Evolutionary conservation across 1,139 yeast genomes (phyloP).

Genomic region (Protomyces lactucae-debilis): DNA sequence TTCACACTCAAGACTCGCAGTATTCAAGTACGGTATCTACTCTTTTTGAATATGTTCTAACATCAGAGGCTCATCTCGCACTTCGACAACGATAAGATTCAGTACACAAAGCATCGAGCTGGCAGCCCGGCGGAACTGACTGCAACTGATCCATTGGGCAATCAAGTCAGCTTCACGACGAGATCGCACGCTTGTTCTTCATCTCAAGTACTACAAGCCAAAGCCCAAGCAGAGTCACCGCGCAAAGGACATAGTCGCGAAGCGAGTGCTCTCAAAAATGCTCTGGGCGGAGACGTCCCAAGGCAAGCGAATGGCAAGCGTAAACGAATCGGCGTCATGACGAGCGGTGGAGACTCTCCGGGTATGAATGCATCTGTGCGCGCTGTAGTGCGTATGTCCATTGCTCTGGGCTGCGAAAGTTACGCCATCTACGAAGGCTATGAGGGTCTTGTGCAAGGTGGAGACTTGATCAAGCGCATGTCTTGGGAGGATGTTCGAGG

Average conservation of each 20-base stretch:
- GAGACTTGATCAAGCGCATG: slow-evolving; percentile 75
- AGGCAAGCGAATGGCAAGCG: slow-evolving; percentile 30
- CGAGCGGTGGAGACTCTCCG: slow-evolving; percentile 98
- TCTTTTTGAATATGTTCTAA: slow-evolving; percentile 30
- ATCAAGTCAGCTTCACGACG: slow-evolving; percentile 53
- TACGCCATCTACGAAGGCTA: slow-evolving; percentile 93
- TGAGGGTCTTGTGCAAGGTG: slow-evolving; percentile 71
- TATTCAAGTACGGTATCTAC: slow-evolving; percentile 31
- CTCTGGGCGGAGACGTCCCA: slow-evolving; percentile 20
- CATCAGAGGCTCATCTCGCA: neutral
- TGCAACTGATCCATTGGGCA: slow-evolving; percentile 59
- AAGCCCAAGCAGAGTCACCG: neutral
- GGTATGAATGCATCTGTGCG: slow-evolving; percentile 97
- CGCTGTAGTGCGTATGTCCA: slow-evolving; percentile 88
- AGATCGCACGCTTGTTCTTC: slow-evolving; percentile 38
- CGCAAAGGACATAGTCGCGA: neutral
- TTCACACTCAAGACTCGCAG: neutral
- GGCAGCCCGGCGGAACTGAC: slow-evolving; percentile 44
- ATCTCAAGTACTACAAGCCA: neutral
- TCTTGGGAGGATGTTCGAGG: slow-evolving; percentile 93
- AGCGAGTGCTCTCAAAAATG: slow-evolving; percentile 1
- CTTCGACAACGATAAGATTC: neutral
- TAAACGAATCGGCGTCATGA: slow-evolving; percentile 85
- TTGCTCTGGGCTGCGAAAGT: slow-evolving; percentile 86
- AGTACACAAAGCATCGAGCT: slow-evolving; percentile 1